phyloP scores from a whole-genome alignment of 495 filamentous ascomycete genomes.

The Hyaloscypha finlandica region DNA sequence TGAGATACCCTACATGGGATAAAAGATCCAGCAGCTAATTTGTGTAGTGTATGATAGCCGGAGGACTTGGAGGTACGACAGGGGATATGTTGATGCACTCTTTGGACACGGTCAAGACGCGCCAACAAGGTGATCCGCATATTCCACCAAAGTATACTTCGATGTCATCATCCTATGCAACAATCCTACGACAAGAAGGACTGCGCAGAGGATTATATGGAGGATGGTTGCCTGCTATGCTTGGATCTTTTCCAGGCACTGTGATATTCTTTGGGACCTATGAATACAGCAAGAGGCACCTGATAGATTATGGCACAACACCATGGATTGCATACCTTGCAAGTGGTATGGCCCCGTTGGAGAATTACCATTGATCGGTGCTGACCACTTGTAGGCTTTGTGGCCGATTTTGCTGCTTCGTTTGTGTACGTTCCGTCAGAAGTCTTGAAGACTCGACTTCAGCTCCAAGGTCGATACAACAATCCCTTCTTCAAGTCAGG shows the following conservation, averaged over 20 bases:
- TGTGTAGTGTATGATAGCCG: slow-evolving; percentile 86
- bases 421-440: slow-evolving; percentile 94
- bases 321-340: slow-evolving; percentile 80
- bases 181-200: slow-evolving; percentile 91
- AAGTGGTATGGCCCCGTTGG: slow-evolving; percentile 56
- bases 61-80: slow-evolving; percentile 84
- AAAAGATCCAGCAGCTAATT: slow-evolving; percentile 28
- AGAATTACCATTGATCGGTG: background rate
- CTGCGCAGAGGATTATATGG: slow-evolving; percentile 87
- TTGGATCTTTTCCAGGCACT: slow-evolving; percentile 92
- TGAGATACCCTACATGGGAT: slow-evolving; percentile 40
- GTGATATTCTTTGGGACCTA: slow-evolving; percentile 95
- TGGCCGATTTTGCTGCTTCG: slow-evolving; percentile 89
- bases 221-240: slow-evolving; percentile 83
- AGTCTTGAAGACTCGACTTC: slow-evolving; percentile 92
- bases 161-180: slow-evolving; percentile 84
- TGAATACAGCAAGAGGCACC: slow-evolving; percentile 87
- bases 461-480: slow-evolving; percentile 92
- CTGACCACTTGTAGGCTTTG: slow-evolving; percentile 59
- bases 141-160: slow-evolving; percentile 90
- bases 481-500: slow-evolving; percentile 91
- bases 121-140: slow-evolving; percentile 93
- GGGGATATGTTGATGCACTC: slow-evolving; percentile 99
- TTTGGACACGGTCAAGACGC: slow-evolving; percentile 97
- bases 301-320: slow-evolving; percentile 81